Base-by-base conservation (phyloP, 495 filamentous ascomycete species). In the Amorphotheca resinae region DNA sequence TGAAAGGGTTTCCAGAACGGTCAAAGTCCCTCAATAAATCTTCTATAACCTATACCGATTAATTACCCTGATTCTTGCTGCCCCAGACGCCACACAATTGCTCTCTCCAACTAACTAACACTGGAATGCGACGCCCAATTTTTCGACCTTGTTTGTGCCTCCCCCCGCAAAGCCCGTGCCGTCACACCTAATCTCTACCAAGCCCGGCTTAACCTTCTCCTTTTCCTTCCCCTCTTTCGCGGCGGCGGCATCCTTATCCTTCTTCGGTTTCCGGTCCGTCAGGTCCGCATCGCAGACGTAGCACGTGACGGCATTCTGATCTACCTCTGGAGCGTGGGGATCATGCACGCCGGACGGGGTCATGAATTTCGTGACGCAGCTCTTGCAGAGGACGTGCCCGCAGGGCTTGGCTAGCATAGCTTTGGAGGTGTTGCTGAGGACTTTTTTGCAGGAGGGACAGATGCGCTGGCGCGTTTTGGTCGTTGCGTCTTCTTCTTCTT, bases 81-180 rank as follows among this genome's bases (percentile, higher is more conserved):
- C n/a, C n/a, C n/a, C n/a, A n/a, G n/a, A n/a, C n/a, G n/a, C n/a
- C n/a, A n/a, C n/a, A n/a, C n/a, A n/a, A n/a, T n/a, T n/a, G n/a
- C n/a, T n/a, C n/a, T n/a, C n/a, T n/a, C n/a, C n/a, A n/a, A 16
- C 15, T n/a, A 41, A 3, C 35, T 60, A 94, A 57, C 84, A 91
- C 55, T 91, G 84, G 62, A 95, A 98, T 0, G 81, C 82, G 5
- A 93, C 77, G 0, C 82, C 82, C 20, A 66, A 62, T 62, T 79
- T 93, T 61, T 82, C 82, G 15, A 85, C 87, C 52, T 81, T 74
- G 55, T 82, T 94, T 23, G 74, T 73, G 4, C 91, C 91, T 12
- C 83, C 79, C 1, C 82, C 80, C 2, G 91, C 87, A 65, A 93
- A 98, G 1, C 91, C 91, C 0, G 91, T 98, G 0, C 91, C 91